A percentile compares a stretch with the other conserved stretches of the same genome.
These are phyloP conservation scores for Penicillium paradoxum DNA, from an alignment of 495 filamentous ascomycete species.

Conservation along the genomic window DNA sequence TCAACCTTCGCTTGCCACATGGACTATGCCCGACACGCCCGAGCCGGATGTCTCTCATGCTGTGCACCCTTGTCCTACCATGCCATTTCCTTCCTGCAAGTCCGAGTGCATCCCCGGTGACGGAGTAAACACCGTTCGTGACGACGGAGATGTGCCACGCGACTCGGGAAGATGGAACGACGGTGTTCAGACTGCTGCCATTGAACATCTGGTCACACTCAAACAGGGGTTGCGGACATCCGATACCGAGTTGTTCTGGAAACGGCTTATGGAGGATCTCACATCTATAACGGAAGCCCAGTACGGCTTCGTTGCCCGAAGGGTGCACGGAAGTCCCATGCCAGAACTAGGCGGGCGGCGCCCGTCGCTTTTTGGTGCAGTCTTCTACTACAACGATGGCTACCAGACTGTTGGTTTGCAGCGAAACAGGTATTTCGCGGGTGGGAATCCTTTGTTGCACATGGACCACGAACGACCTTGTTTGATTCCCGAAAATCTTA, in stretches of 20 bases:
- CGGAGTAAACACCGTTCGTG: slow-evolving; percentile 31
- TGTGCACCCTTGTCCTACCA: slow-evolving; percentile 24
- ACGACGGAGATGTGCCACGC: slow-evolving; percentile 49
- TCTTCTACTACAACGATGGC: slow-evolving; percentile 66
- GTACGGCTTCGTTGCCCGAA: slow-evolving; percentile 66
- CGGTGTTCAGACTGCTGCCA: slow-evolving; percentile 54
- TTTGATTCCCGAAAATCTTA: slow-evolving; percentile 60
- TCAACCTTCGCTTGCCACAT: slow-evolving; percentile 14
- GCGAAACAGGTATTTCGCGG: slow-evolving; percentile 60
- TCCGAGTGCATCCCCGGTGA: slow-evolving; percentile 43
- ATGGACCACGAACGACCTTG: slow-evolving; percentile 75
- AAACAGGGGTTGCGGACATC: slow-evolving; percentile 54
- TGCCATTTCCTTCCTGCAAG: slow-evolving; percentile 35
- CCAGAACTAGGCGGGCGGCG: slow-evolving; percentile 37
- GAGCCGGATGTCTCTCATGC: slow-evolving; percentile 35
- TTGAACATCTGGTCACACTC: slow-evolving; percentile 57
- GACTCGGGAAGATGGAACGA: slow-evolving; percentile 45
- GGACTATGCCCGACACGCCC: slow-evolving; percentile 37
- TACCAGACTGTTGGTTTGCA: slow-evolving; percentile 48
- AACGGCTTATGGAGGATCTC: slow-evolving; percentile 60
- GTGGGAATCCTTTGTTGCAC: slow-evolving; percentile 58
- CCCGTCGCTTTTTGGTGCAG: slow-evolving; percentile 61
- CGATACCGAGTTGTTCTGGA: slow-evolving; percentile 62
- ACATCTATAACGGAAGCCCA: slow-evolving; percentile 61
- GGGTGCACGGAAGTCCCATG: slow-evolving; percentile 50